Conservation (phyloP, 257 asterid genomes). For the Haberlea rhodopensis region DNA sequence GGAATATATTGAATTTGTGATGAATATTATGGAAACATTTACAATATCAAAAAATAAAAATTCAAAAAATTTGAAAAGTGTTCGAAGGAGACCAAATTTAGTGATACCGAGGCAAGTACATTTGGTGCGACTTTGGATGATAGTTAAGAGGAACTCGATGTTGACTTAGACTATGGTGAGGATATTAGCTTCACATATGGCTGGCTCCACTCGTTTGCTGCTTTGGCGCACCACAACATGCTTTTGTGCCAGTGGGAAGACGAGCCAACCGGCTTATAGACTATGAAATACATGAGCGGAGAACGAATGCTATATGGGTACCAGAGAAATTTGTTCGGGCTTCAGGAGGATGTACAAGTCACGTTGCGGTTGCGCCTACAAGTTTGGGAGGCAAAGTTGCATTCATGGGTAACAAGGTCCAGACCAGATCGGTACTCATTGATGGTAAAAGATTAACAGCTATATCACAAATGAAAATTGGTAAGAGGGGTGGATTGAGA, state of each 20-base stretch:
- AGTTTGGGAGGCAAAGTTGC: conserved; percentile 93
- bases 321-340: conserved; percentile 89
- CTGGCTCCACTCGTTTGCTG: conserved; percentile 98
- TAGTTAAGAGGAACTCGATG: conserved; percentile 46
- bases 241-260: conserved; percentile 82
- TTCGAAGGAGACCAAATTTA: conserved; percentile 41
- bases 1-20: too few species aligned
- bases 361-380: conserved; percentile 87
- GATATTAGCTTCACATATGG: conserved; percentile 84
- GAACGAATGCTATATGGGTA: conserved; percentile 60
- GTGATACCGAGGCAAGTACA: conserved; percentile 46
- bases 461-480: conserved; percentile 66
- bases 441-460: conserved; percentile 60
- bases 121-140: conserved; percentile 39
- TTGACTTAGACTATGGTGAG: conserved; percentile 66
- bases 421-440: conserved; percentile 69
- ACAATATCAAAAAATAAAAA: too few species aligned
- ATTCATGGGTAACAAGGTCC: conserved; percentile 93
- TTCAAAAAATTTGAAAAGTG: too few species aligned
- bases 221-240: conserved; percentile 83
- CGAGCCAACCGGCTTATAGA: conserved; percentile 76
- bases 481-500: conserved; percentile 73
- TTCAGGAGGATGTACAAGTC: conserved; percentile 81
- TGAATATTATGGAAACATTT: too few species aligned
- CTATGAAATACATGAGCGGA: conserved; percentile 69